Evolutionary conservation across 371 early-diverging fungal species (phyloP).

Genomic region (Cokeromyces recurvatus): DNA sequence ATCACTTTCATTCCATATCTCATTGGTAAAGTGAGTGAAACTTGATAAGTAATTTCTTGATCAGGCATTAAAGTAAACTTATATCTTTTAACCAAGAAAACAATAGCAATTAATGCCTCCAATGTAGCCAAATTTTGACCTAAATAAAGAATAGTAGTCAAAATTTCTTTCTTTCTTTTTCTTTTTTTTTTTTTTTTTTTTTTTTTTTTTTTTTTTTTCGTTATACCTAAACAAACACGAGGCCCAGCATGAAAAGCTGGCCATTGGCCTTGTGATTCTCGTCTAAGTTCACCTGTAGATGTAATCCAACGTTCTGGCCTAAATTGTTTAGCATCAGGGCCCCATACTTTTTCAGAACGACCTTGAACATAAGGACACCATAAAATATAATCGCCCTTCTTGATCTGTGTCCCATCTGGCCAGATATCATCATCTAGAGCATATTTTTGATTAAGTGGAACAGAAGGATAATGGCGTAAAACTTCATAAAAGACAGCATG

Average conservation of each 20-base stretch:
- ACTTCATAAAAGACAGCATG: slow-evolving; percentile 62
- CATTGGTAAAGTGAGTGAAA: slow-evolving; percentile 50
- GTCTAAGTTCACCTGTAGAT: slow-evolving; percentile 29
- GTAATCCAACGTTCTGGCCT: slow-evolving; percentile 61
- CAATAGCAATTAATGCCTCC: slow-evolving; percentile 47
- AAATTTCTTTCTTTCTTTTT: background rate
- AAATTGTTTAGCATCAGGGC: slow-evolving; percentile 52
- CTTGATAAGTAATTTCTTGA: slow-evolving; percentile 33
- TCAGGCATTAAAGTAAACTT: slow-evolving; percentile 25
- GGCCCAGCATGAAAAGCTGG: slow-evolving; percentile 68
- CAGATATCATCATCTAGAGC: slow-evolving; percentile 64
- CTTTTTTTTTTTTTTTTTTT: background rate
- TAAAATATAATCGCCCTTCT: slow-evolving; percentile 48
- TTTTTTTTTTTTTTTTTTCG: too few species aligned
- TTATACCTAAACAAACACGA: slow-evolving; percentile 56
- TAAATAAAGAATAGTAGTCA: background rate
- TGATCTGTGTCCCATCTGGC: slow-evolving; percentile 64
- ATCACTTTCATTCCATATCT: slow-evolving; percentile 35
- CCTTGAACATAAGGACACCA: slow-evolving; percentile 59
- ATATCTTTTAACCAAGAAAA: slow-evolving; percentile 44
- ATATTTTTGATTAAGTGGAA: slow-evolving; percentile 62
- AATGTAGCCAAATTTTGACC: slow-evolving; percentile 50
- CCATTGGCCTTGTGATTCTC: slow-evolving; percentile 43
- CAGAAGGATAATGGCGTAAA: slow-evolving; percentile 68
- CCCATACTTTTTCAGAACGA: slow-evolving; percentile 54